phyloP scores from a whole-genome alignment of 768 basidiomycete genomes.

The Baorangia bicolor region DNA sequence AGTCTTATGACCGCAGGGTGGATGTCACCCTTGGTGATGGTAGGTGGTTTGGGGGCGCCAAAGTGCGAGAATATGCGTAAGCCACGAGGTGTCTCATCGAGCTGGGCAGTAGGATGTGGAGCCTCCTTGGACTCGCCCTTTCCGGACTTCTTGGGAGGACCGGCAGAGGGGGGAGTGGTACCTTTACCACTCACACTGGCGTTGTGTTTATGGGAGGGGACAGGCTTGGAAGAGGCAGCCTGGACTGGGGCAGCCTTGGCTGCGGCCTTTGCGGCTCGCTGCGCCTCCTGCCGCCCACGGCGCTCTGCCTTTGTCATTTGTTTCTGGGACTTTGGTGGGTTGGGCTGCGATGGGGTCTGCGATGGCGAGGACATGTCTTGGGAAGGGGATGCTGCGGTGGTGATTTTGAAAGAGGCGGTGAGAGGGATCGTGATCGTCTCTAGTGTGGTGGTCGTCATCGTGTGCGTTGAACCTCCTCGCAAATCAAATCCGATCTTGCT shows the following conservation, averaged over 20 bases:
- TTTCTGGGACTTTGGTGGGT: constrained; percentile 52
- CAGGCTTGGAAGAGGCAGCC: constrained; percentile 23
- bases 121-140: constrained; percentile 30
- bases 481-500: no score
- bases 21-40: constrained; percentile 73
- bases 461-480: background rate
- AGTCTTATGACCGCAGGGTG: constrained; percentile 88
- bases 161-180: constrained; percentile 8
- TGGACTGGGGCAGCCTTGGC: constrained; percentile 37
- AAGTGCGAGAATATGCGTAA: constrained; percentile 86
- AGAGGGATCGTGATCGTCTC: constrained; percentile 13
- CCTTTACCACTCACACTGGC: constrained; percentile 23
- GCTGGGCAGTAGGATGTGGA: constrained; percentile 28
- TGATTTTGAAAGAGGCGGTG: constrained; percentile 20
- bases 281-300: constrained; percentile 74
- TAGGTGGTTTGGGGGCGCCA: constrained; percentile 60
- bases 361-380: constrained; percentile 5
- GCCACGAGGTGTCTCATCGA: constrained; percentile 49
- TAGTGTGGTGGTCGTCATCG: constrained; percentile 28
- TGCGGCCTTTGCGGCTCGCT: constrained; percentile 73
- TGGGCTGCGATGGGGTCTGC: constrained; percentile 3
- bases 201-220: constrained; percentile 30
- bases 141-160: constrained; percentile 26
- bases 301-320: constrained; percentile 80
- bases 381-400: background rate